A percentile compares a stretch with the other conserved stretches of the same genome.
phyloP scores from a whole-genome alignment of 257 asterid genomes.

The Eustoma russellianum region DNA sequence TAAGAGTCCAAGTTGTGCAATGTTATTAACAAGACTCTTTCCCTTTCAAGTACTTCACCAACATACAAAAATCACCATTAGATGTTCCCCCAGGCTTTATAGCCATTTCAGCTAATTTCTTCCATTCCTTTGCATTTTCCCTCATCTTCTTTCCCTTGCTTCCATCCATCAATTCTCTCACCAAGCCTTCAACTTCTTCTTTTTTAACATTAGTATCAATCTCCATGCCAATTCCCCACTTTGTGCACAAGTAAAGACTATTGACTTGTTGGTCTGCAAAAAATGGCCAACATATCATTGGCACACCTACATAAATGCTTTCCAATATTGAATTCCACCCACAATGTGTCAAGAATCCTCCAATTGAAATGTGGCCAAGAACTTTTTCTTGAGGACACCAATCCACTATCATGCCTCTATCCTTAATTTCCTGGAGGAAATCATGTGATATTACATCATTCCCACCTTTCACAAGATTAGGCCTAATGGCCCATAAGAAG shows the following conservation, averaged over 20 bases:
- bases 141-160: slow-evolving; percentile 36
- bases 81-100: slow-evolving; percentile 29
- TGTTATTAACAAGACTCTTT: neutral
- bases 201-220: slow-evolving; percentile 31
- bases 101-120: slow-evolving; percentile 32
- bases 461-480: slow-evolving; percentile 35
- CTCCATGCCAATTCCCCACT: slow-evolving; percentile 49
- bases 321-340: slow-evolving; percentile 50
- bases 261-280: slow-evolving; percentile 49
- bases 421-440: slow-evolving; percentile 33
- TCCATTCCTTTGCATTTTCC: slow-evolving; percentile 40
- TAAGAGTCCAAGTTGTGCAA: neutral
- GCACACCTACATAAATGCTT: slow-evolving; percentile 29
- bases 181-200: slow-evolving; percentile 28
- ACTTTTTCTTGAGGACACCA: slow-evolving; percentile 48
- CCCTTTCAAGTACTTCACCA: slow-evolving; percentile 11
- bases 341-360: slow-evolving; percentile 36
- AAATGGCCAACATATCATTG: slow-evolving; percentile 52
- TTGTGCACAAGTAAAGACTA: slow-evolving; percentile 27
- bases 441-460: slow-evolving; percentile 15
- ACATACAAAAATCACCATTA: slow-evolving; percentile 14
- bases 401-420: slow-evolving; percentile 24
- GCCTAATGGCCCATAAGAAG: slow-evolving; percentile 46
- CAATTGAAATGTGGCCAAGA: slow-evolving; percentile 26
- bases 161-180: slow-evolving; percentile 32